Conservation (phyloP, 108 stramenopile genomes). For the Mayamaea pseudoterrestris region DNA sequence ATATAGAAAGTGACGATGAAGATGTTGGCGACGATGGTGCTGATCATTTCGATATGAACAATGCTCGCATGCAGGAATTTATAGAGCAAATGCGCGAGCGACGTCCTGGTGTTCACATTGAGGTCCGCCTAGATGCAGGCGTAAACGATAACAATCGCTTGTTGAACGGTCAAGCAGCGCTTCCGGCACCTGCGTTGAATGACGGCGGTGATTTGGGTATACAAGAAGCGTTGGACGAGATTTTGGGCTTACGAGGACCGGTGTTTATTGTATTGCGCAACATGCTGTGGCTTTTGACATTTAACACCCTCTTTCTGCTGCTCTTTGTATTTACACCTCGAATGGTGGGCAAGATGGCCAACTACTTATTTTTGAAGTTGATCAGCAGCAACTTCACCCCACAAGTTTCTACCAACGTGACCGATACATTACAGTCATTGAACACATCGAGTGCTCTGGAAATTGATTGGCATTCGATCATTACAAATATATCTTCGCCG, state of each 20-base stretch:
- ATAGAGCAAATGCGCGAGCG: too few species aligned
- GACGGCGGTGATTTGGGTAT: conserved; percentile 64
- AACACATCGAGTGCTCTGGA: too few species aligned
- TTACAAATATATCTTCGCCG: too few species aligned
- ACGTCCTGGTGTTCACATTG: not conserved
- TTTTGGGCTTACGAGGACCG: conserved; percentile 89
- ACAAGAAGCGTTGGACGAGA: conserved; percentile 82
- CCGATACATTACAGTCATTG: too few species aligned
- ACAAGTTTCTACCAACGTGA: too few species aligned
- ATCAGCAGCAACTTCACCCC: too few species aligned
- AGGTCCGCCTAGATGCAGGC: not conserved
- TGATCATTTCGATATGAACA: conserved; percentile 5
- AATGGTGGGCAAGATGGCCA: conserved; percentile 36
- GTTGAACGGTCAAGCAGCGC: too few species aligned
- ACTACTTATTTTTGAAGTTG: too few species aligned
- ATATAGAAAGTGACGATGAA: not conserved
- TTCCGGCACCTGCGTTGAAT: too few species aligned
- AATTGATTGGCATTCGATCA: too few species aligned
- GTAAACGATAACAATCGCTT: not conserved
- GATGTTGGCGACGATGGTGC: not conserved
- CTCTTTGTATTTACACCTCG: conserved; percentile 81
- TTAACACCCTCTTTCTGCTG: conserved; percentile 87
- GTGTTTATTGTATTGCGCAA: conserved; percentile 68
- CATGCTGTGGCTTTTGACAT: conserved; percentile 78
- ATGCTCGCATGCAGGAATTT: not conserved